Conservation (phyloP, 2,329 filamentous ascomycete species). For the Pseudogymnoascus sp. region DNA sequence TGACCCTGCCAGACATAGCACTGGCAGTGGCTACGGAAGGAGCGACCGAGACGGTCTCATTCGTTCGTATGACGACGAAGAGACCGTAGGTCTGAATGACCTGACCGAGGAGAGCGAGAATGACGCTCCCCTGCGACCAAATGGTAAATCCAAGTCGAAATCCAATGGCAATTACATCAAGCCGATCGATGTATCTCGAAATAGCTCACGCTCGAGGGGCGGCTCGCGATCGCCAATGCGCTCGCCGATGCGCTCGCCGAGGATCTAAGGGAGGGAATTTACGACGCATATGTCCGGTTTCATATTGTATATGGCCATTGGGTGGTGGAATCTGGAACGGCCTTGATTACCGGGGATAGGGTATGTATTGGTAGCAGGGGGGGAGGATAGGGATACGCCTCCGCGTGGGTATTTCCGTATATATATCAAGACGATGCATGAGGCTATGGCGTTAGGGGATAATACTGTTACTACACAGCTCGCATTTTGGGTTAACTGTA, state of each 20-base stretch:
- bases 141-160: not conserved
- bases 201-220: constrained; percentile 1
- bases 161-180: constrained; percentile 5
- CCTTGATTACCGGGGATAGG: constrained; percentile 2
- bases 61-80: constrained; percentile 81
- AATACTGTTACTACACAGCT: constrained; percentile 2
- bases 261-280: constrained; percentile 1
- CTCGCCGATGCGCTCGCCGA: not conserved
- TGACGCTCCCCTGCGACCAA: constrained; percentile 31
- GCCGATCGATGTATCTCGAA: not conserved
- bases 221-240: not conserved
- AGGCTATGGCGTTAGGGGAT: constrained; percentile 6
- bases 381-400: not conserved
- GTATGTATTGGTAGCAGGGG: constrained; percentile 4
- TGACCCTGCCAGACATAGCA: constrained; percentile 49
- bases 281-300: not conserved
- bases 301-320: constrained; percentile 6
- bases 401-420: constrained; percentile 2
- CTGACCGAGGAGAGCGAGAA: constrained; percentile 71
- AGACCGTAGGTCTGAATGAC: constrained; percentile 64
- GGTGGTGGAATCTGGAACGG: constrained; percentile 4
- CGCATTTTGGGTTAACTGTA: constrained; percentile 6
- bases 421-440: constrained; percentile 8
- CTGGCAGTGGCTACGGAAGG: constrained; percentile 51
- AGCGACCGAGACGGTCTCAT: constrained; percentile 76